phyloP scores from a whole-genome alignment of 768 basidiomycete genomes.

The Cystobasidium ongulense region DNA sequence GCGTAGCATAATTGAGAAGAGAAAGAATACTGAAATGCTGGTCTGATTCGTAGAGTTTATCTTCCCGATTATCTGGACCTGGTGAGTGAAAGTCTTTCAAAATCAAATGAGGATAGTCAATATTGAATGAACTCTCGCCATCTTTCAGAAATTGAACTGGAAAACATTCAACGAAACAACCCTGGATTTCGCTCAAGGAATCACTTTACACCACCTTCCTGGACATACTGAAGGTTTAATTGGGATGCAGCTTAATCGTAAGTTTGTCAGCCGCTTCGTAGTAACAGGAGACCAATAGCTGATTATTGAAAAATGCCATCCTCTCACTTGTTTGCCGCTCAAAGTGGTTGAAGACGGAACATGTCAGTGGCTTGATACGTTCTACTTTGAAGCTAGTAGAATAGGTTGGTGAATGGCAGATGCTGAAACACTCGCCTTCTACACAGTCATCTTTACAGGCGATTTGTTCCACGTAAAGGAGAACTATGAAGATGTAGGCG shows the following conservation, averaged over 20 bases:
- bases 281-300: no score
- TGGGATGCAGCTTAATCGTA: slow-evolving; percentile 28
- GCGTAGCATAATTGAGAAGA: no score
- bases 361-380: not conserved
- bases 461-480: slow-evolving; percentile 15
- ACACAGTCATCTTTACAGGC: slow-evolving; percentile 21
- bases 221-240: slow-evolving; percentile 33
- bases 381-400: no score
- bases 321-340: not conserved
- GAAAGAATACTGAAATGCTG: not conserved
- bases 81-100: not conserved
- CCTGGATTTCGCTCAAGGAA: slow-evolving; percentile 16
- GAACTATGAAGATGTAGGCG: not conserved
- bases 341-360: slow-evolving; percentile 6
- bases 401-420: no score
- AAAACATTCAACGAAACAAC: slow-evolving; percentile 1
- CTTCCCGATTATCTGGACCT: slow-evolving; percentile 19
- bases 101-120: slow-evolving; percentile 15
- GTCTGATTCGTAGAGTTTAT: not conserved
- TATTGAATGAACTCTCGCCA: no score
- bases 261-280: not conserved
- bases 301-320: no score
- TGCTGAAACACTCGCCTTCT: no score
- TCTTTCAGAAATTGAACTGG: not conserved
- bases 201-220: slow-evolving; percentile 27